Conservation (phyloP, 2,329 filamentous ascomycete species). For the Penicillium brevicompactum region DNA sequence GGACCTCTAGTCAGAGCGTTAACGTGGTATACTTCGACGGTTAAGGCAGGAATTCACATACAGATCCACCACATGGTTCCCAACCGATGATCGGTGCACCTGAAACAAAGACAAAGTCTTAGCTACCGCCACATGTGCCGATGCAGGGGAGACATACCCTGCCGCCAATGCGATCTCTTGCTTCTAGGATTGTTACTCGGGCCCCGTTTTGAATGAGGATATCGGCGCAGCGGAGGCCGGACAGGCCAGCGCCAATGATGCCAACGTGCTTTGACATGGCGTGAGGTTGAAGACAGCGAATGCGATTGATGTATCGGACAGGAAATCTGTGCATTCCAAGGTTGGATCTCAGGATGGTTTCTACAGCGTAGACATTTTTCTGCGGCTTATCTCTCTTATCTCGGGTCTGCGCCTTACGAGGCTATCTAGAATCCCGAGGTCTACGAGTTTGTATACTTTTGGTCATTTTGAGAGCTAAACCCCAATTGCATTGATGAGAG, state of each 20-base stretch:
- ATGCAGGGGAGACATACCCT: constrained; percentile 45
- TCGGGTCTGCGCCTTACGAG: not conserved
- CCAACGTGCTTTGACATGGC: constrained; percentile 53
- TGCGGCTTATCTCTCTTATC: constrained; percentile 18
- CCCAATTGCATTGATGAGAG: not conserved
- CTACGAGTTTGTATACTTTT: too few species aligned
- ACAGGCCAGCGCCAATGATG: constrained; percentile 62
- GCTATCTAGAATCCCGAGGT: too few species aligned
- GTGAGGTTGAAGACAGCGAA: not conserved
- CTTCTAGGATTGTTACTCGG: constrained; percentile 63
- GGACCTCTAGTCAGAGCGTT: constrained; percentile 51
- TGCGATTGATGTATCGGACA: constrained; percentile 9
- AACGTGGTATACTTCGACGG: not conserved
- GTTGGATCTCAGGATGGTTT: not conserved
- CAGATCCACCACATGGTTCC: constrained; percentile 59
- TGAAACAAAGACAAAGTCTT: constrained; percentile 26
- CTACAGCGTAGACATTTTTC: constrained; percentile 1
- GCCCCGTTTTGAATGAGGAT: constrained; percentile 58
- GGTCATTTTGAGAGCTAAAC: not conserved
- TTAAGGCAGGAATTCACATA: constrained; percentile 36
- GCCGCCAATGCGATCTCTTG: constrained; percentile 60
- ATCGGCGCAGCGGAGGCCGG: constrained; percentile 62
- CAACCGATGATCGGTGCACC: constrained; percentile 53
- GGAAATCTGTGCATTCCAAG: not conserved
- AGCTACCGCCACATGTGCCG: not conserved